Base-by-base conservation (phyloP, 441 rosid species). In the Lagerstroemia fauriei region DNA sequence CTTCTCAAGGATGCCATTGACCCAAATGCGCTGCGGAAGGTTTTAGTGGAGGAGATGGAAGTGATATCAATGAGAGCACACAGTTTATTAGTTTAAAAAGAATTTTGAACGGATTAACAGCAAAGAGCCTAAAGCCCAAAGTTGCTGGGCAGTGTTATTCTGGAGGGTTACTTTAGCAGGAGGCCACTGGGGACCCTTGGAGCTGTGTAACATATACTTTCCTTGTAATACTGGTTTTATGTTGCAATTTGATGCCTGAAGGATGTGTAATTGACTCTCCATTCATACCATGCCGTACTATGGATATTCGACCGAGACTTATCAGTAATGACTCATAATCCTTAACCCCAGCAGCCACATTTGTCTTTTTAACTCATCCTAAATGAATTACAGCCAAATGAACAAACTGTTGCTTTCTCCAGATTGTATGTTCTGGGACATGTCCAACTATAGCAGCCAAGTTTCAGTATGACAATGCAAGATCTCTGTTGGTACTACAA, bases 141-240 rank as follows among this genome's bases (percentile, higher is more conserved):
- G 81, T 80, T 70, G 86, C 87, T 59, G 83, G 63, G 85, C 81
- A 93, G 94, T 83, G 80, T 90, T 79, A 88, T 93, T 34, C 83
- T 96, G 14, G 97, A 93, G 85, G 92, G 92, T 44, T 91, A 94
- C 85, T 84, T 94, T 79, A 87, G 31, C 68, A 24, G 68, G 14
- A 50, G 53, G 53, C 14, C 13, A 16, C 53, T 50, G 53, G 53
- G 53, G 14, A 50, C 53, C 14, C 53, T 7, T 50, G 2, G 2
- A 7, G 14, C 53, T 16, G 13, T 50, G 9, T 50, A 1, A 50
- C 14, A n/a, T n/a, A n/a, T n/a, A n/a, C n/a, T n/a, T 50, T 50
- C 53, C 53, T 50, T 1, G 14, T 50, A 59, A 25, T 59, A 25
- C 22, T 59, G 65, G n/a, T 50, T 50, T 50, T 50, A 50, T 7